Evolutionary conservation across 345 rosid species (phyloP).

Genomic region (Euphorbia pulcherrima): DNA sequence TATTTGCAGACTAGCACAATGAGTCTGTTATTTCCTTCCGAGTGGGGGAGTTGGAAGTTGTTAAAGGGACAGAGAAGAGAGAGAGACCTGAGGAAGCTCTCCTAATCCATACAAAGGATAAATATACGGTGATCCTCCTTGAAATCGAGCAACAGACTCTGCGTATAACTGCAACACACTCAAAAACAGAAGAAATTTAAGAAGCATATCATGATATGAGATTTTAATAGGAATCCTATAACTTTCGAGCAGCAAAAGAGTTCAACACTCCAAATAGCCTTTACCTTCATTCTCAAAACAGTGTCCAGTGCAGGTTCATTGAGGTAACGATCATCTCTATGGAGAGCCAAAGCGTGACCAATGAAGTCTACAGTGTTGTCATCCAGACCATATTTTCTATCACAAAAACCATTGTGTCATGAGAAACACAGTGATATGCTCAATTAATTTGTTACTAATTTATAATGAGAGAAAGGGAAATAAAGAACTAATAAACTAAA

Average conservation of each 20-base stretch:
- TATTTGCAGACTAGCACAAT: not conserved
- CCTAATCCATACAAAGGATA: conserved; percentile 95
- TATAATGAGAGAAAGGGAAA: not conserved
- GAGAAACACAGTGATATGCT: not conserved
- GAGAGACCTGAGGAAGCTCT: conserved; percentile 89
- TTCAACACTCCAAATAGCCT: not conserved
- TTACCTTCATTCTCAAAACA: conserved; percentile 95
- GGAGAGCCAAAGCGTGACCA: conserved; percentile 96
- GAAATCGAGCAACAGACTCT: conserved; percentile 93
- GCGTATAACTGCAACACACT: conserved; percentile 60
- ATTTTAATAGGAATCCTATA: not conserved
- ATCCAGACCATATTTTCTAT: conserved; percentile 86
- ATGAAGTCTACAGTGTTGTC: conserved; percentile 86
- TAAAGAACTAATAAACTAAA: not conserved
- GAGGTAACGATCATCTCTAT: conserved; percentile 75
- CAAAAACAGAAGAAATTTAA: conserved; percentile 17
- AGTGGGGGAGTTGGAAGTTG: not conserved
- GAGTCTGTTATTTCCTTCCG: not conserved
- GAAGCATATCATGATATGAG: not conserved
- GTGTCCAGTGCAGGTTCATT: conserved; percentile 89
- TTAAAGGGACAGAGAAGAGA: not conserved
- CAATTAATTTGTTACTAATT: not conserved
- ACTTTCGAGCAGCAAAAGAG: not conserved
- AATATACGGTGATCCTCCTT: conserved; percentile 95
- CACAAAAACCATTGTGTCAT: conserved; percentile 11